Evolutionary conservation across 1,284 basidiomycete genomes (phyloP), one percentile per base, ranked within the genome.

Genomic region (Butyriboletus appendiculatus): DNA sequence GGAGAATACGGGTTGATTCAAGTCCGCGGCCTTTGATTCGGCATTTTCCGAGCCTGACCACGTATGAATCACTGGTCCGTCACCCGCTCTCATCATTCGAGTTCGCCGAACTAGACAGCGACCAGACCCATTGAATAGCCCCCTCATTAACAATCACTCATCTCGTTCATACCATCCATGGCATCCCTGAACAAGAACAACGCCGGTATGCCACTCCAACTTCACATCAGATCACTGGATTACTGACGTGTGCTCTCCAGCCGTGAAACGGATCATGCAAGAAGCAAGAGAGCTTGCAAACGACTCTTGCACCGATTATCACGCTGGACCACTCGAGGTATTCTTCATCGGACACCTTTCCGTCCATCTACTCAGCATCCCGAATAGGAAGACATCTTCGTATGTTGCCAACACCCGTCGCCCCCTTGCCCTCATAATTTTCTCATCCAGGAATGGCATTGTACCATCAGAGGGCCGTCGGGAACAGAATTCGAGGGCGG

Each of bases 211-310:
- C 67, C 26, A 1, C 18, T 35, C 16, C 32, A 35, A 6, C 8
- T 52, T 56, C 26, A 40, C 37, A 28, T 49, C 22, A 4, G 22
- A 40, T 51, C 33, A 11, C 33, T 3, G 1, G 8, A 18, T 32
- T 8, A 6, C 50, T 62, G 2, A 59, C 34, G 10, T 24, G 22
- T 30, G 2, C 5, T 43, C 34, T 14, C 18, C 35, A 74, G 93
- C 94, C 50, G 90, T 97, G 55, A 97, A 97, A 77, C 87, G 96
- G 44, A 97, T 98, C 62, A 92, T 98, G 85, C 93, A 94, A 69
- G 96, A 98, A 74, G 96, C 95, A 5, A 79, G 85, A 57, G 96
- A 98, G 69, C 82, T 97, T 9, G 84, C 86, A 7, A 82, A 82
- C 52, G 94, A 96, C 70, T 83, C 86, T 51, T 88, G 82, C 50